These are phyloP conservation scores for Ascocoryne sarcoides DNA, from an alignment of 2,329 filamentous ascomycete genomes.

Conservation along the genomic window DNA sequence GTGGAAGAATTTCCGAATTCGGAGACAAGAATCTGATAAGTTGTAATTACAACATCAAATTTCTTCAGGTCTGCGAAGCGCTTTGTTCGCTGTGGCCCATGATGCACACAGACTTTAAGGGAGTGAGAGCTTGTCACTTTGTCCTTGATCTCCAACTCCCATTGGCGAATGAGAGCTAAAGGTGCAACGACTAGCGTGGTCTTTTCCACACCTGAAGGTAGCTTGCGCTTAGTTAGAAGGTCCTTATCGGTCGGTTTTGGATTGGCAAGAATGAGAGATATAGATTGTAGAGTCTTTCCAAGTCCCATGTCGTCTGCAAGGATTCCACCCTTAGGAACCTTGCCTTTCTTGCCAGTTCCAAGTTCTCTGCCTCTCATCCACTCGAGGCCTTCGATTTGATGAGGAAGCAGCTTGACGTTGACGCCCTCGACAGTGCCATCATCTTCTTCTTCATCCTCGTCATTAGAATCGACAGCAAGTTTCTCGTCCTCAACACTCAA, in stretches of 20 bases:
- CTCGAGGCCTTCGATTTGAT: conserved; percentile 86
- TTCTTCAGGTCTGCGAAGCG: conserved; percentile 64
- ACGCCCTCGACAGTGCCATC: conserved; percentile 69
- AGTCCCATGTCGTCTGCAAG: conserved; percentile 96
- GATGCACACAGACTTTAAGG: conserved; percentile 80
- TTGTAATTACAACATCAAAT: conserved; percentile 95
- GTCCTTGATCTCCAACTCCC: conserved; percentile 86
- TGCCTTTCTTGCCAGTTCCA: conserved; percentile 72
- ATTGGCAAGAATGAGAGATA: conserved; percentile 80
- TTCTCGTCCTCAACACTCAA: conserved; percentile 35
- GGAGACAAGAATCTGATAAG: conserved; percentile 89
- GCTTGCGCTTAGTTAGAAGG: conserved; percentile 54
- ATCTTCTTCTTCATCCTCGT: conserved; percentile 43
- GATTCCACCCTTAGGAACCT: conserved; percentile 83
- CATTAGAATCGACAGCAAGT: conserved; percentile 31
- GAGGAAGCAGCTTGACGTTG: conserved; percentile 79
- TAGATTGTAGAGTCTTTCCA: conserved; percentile 91
- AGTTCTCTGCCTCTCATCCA: conserved; percentile 96
- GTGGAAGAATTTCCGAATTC: conserved; percentile 68
- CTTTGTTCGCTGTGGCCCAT: conserved; percentile 80
- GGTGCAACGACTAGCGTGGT: conserved; percentile 88
- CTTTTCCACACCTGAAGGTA: conserved; percentile 61
- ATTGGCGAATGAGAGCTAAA: conserved; percentile 89
- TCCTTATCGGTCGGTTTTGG: conserved; percentile 55
- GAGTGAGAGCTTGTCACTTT: conserved; percentile 63